phyloP scores from a whole-genome alignment of 441 rosid species.

The Omphalea diandra region DNA sequence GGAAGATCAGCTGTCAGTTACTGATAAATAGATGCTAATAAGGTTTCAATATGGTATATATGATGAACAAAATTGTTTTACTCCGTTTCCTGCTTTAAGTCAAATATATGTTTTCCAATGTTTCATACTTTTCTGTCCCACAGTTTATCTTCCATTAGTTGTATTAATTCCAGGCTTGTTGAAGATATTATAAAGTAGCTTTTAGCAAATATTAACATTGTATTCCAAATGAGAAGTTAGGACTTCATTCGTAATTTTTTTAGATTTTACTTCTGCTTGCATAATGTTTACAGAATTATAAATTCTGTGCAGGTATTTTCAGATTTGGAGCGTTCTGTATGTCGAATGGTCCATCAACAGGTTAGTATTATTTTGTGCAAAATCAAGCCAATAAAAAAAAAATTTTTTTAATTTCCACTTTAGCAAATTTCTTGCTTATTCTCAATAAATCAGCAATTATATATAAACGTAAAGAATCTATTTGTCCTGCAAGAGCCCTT shows the following conservation, averaged over 20 bases:
- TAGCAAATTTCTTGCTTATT: conserved; percentile 3
- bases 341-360: conserved; percentile 97
- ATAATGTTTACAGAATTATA: not conserved
- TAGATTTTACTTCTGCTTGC: not conserved
- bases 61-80: not conserved
- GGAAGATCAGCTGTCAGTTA: conserved; percentile 9
- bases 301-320: conserved; percentile 72
- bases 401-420: too few species aligned
- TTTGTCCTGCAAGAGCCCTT: conserved; percentile 22
- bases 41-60: too few species aligned
- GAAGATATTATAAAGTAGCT: not conserved
- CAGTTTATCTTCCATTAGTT: not conserved
- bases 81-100: not conserved
- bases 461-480: not conserved
- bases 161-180: not conserved
- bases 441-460: not conserved
- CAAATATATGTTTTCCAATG: not conserved
- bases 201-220: not conserved
- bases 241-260: not conserved
- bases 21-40: not conserved
- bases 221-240: not conserved
- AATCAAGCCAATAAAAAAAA: not conserved
- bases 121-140: not conserved
- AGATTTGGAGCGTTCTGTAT: conserved; percentile 91
- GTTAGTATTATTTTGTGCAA: conserved; percentile 42